phyloP scores from a whole-genome alignment of 306 rosid genomes.

The Astragalus membranaceus region DNA sequence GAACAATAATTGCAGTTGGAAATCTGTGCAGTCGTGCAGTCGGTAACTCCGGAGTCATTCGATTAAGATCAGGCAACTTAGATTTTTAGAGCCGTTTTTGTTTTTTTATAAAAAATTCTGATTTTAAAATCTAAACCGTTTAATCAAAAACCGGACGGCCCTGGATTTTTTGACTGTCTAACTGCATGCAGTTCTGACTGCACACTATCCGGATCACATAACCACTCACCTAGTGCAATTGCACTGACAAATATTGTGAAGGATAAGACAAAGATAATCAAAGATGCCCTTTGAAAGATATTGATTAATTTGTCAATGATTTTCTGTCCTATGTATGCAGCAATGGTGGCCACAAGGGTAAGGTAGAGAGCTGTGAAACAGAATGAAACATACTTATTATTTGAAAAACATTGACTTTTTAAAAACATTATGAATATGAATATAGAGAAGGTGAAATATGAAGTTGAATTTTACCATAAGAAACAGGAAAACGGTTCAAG shows the following conservation, averaged over 20 bases:
- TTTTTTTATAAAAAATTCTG: too few relatives aligned
- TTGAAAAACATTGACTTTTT: not conserved
- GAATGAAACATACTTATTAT: not conserved
- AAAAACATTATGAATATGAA: too few relatives aligned
- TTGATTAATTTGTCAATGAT: conserved; percentile 48
- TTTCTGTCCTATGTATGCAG: conserved; percentile 64
- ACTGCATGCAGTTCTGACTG: too few relatives aligned
- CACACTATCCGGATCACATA: too few relatives aligned
- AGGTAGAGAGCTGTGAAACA: conserved; percentile 54
- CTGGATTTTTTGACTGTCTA: too few relatives aligned
- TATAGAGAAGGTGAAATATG: not conserved
- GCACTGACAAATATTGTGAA: conserved; percentile 11
- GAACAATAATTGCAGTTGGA: too few relatives aligned
- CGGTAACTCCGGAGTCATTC: too few relatives aligned
- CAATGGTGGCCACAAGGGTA: conserved; percentile 41
- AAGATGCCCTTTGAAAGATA: conserved; percentile 60
- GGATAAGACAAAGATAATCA: conserved; percentile 47
- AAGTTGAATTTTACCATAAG: conserved; percentile 47
- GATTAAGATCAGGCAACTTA: too few relatives aligned
- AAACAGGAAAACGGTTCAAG: conserved; percentile 71
- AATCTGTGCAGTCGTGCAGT: too few relatives aligned
- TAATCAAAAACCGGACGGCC: too few relatives aligned
- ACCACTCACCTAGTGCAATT: conserved; percentile 37
- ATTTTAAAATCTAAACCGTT: too few relatives aligned
- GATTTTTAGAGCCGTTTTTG: too few relatives aligned